Percentiles rank a stretch among this genome's conserved stretches.
These are phyloP conservation scores for Cylindricascospora bacillispora DNA, from an alignment of 1,139 yeast species.

Conservation along the genomic window DNA sequence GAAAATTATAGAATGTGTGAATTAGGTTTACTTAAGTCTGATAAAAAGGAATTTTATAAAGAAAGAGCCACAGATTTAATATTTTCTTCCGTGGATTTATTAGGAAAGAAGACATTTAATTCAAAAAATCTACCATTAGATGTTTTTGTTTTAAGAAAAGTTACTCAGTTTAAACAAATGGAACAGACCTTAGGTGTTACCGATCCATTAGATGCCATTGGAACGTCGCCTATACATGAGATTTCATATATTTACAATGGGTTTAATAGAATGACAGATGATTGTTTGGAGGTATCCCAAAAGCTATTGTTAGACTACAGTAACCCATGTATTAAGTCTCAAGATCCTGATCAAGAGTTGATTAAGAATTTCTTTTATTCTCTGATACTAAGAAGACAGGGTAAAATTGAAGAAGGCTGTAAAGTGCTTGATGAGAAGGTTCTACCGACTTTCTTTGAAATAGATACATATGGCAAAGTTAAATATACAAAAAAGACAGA, in stretches of 20 bases:
- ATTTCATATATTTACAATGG: slow-evolving; percentile 88
- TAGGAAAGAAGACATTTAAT: slow-evolving; percentile 58
- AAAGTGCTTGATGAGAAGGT: slow-evolving; percentile 47
- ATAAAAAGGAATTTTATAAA: slow-evolving; percentile 39
- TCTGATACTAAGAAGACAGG: slow-evolving; percentile 53
- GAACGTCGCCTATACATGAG: slow-evolving; percentile 80
- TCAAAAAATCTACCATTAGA: slow-evolving; percentile 86
- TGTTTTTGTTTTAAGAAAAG: slow-evolving; percentile 63
- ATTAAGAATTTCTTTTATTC: slow-evolving; percentile 54
- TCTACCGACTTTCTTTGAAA: slow-evolving; percentile 26
- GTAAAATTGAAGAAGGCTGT: slow-evolving; percentile 47
- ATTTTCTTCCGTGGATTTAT: slow-evolving; percentile 51
- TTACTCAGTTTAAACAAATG: slow-evolving; percentile 41
- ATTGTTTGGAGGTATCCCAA: slow-evolving; percentile 42
- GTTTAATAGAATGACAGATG: slow-evolving; percentile 66
- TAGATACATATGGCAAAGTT: slow-evolving; percentile 18
- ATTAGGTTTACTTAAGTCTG: slow-evolving; percentile 30
- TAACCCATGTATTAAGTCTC: slow-evolving; percentile 23
- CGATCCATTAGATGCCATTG: slow-evolving; percentile 60
- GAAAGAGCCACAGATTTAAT: slow-evolving; percentile 50
- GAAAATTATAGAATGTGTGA: slow-evolving; percentile 65
- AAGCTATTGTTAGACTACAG: slow-evolving; percentile 32
- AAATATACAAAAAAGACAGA: slow-evolving; percentile 38
- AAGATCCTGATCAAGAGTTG: slow-evolving; percentile 49
- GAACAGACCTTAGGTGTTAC: slow-evolving; percentile 33